A percentile compares a stretch with the other conserved stretches of the same genome.
phyloP scores from a whole-genome alignment of 108 stramenopile genomes.

The Skeletonema tropicum region DNA sequence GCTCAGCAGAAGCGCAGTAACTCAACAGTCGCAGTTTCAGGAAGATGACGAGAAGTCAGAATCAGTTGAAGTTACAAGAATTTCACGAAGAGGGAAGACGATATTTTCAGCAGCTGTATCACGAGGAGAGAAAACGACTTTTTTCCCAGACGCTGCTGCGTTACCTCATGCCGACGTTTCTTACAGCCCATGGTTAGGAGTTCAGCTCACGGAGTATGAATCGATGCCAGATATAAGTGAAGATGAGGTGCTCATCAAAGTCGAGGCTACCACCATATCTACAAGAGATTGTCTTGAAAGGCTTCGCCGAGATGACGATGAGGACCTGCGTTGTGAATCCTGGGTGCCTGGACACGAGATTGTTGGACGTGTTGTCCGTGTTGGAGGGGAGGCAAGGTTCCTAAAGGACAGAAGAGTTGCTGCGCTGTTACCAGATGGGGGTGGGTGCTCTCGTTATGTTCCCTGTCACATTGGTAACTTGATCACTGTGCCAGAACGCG shows the following conservation, averaged over 20 bases:
- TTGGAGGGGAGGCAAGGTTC: background rate
- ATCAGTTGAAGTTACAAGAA: too few relatives aligned
- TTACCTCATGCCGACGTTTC: background rate
- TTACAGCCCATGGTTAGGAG: background rate
- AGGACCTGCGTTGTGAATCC: background rate
- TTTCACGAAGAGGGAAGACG: too few relatives aligned
- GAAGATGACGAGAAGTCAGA: too few relatives aligned
- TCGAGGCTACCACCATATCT: background rate
- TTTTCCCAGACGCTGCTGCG: too few relatives aligned
- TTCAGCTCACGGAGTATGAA: background rate
- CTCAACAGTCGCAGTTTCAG: too few relatives aligned
- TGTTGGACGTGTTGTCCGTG: background rate
- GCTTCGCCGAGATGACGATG: background rate
- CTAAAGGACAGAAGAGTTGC: conserved; percentile 50
- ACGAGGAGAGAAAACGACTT: too few relatives aligned
- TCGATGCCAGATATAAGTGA: background rate
- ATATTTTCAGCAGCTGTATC: too few relatives aligned
- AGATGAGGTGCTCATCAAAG: conserved; percentile 4
- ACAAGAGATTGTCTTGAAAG: background rate
- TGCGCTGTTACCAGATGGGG: conserved; percentile 62
- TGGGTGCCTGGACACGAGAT: background rate
- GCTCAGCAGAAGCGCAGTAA: too few relatives aligned
- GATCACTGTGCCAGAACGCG: conserved; percentile 57
- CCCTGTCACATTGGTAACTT: conserved; percentile 42
- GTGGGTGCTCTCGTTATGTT: conserved; percentile 66